A percentile compares a stretch with the other conserved stretches of the same genome.
phyloP scores from a whole-genome alignment of 345 rosid genomes.

The Brassica cretica region DNA sequence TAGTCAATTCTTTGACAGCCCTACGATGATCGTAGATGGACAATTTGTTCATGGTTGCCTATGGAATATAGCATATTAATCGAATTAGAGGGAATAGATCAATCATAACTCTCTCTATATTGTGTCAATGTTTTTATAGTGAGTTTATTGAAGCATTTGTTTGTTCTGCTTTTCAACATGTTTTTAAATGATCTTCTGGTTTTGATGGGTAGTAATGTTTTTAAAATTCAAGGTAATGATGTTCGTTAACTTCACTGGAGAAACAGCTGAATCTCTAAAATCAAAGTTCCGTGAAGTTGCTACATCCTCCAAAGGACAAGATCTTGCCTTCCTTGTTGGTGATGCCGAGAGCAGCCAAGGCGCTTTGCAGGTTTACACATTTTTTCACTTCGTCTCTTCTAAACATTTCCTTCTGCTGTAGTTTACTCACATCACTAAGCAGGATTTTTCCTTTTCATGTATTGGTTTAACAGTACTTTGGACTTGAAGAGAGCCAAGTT shows the following conservation, averaged over 20 bases:
- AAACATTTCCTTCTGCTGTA: not conserved
- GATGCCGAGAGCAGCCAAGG: constrained; percentile 71
- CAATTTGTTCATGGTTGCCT: not conserved
- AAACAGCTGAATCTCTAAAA: constrained; percentile 57
- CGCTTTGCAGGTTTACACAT: constrained; percentile 72
- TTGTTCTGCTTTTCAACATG: not conserved
- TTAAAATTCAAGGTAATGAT: constrained; percentile 76
- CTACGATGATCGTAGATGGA: not conserved
- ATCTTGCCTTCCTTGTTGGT: constrained; percentile 74
- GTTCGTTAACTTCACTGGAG: constrained; percentile 65
- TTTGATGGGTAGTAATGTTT: constrained; percentile 8
- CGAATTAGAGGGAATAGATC: not conserved
- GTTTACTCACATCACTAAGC: constrained; percentile 9
- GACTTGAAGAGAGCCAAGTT: constrained; percentile 74
- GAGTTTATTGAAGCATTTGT: not conserved
- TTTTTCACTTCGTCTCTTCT: constrained; percentile 4
- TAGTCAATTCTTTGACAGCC: constrained; percentile 49
- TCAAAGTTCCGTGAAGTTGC: constrained; percentile 54
- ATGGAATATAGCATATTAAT: not conserved
- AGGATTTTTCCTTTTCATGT: not conserved
- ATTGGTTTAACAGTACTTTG: constrained; percentile 73
- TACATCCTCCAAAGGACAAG: constrained; percentile 67
- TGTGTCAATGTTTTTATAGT: not conserved
- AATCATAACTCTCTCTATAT: not conserved
- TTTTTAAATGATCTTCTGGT: constrained; percentile 1